Evolutionary conservation across 768 basidiomycete genomes (phyloP), one percentile per base, ranked within the genome.

Genomic region (Coprinopsis strossmayeri): DNA sequence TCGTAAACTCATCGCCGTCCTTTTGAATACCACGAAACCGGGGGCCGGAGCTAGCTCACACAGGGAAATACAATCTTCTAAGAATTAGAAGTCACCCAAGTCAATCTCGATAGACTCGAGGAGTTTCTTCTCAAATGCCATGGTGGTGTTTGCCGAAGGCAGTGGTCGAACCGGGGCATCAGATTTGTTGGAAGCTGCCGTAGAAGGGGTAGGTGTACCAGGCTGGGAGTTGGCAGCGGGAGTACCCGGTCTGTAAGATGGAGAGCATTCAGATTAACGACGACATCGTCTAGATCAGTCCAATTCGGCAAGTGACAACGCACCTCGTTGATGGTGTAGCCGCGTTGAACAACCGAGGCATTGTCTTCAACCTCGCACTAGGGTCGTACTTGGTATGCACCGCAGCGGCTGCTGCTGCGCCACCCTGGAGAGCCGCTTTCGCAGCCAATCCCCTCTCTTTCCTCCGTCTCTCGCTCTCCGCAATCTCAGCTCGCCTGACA

Each of bases 51-150:
- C n/a, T n/a, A n/a, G n/a, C n/a, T n/a, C n/a, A n/a, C n/a, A n/a
- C n/a, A n/a, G n/a, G n/a, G n/a, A n/a, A n/a, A n/a, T n/a, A n/a
- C n/a, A n/a, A n/a, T n/a, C n/a, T n/a, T n/a, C n/a, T n/a, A n/a
- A n/a, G n/a, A n/a, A n/a, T 64, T 69, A 89, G 63, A 89, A 89
- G 64, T 89, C 87, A 44, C 87, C 87, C 38, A 89, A 69, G 62
- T 89, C 86, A 51, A 89, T 73, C 54, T 89, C 86, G 55, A 89
- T 73, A 24, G 73, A 73, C 41, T 84, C 80, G 54, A 85, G 75
- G 32, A 87, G 62, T 17, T 74, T 69, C 3, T 76, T 69, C 59
- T 82, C 80, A 45, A 84, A 70, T 17, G 69, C 67, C 57, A 75
- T 74, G 50, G 63, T 57, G 26, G 63, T 64, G 46, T 54, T 55